These are phyloP conservation scores for Oemleria cerasiformis DNA, from an alignment of 306 rosid species.

Conservation along the genomic window DNA sequence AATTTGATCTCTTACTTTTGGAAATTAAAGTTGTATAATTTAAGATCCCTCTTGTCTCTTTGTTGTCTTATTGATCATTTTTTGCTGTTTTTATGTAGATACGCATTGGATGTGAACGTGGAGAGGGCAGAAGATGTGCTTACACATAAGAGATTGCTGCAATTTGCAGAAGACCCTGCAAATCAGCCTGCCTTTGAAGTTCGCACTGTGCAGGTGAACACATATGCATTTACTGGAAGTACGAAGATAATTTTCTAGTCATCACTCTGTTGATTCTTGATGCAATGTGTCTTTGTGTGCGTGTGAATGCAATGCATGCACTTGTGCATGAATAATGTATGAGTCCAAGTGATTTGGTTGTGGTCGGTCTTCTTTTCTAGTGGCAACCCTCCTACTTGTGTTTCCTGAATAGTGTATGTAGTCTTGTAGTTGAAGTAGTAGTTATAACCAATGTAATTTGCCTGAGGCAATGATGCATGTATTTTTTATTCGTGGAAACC, in stretches of 20 bases:
- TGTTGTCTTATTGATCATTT: constrained; percentile 13
- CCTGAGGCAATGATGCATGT: neutral
- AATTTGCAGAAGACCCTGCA: constrained; percentile 74
- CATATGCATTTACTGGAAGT: neutral
- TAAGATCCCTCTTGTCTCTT: neutral
- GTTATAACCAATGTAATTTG: neutral
- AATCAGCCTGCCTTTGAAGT: constrained; percentile 81
- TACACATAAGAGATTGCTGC: constrained; percentile 73
- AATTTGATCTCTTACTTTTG: neutral
- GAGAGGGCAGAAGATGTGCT: constrained; percentile 99
- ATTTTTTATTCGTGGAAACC: constrained; percentile 10
- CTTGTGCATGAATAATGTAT: neutral
- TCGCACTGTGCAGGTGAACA: constrained; percentile 77
- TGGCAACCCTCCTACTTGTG: neutral
- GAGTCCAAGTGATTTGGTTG: neutral
- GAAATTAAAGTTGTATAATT: neutral
- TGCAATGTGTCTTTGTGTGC: neutral
- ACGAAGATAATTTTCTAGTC: neutral
- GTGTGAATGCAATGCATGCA: neutral
- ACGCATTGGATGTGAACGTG: constrained; percentile 96
- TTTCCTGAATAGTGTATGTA: neutral
- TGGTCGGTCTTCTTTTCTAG: neutral
- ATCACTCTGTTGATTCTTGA: neutral
- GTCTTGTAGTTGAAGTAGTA: neutral
- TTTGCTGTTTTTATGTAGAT: constrained; percentile 50